These are phyloP conservation scores for Crithidia bombi DNA, from an alignment of 208 protist species.

Conservation along the genomic window DNA sequence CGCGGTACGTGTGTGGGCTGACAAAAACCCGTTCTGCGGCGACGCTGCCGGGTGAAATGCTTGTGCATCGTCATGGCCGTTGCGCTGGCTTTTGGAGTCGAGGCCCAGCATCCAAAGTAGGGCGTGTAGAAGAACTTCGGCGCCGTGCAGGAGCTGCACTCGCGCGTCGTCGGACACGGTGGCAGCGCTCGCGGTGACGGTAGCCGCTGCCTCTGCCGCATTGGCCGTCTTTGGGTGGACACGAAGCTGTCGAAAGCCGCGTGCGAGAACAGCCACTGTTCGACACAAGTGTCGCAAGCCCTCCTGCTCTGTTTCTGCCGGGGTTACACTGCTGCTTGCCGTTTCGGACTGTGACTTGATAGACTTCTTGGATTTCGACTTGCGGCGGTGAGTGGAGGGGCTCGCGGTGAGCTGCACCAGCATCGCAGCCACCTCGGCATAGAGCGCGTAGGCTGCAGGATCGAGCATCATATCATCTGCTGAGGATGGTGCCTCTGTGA, in stretches of 20 bases:
- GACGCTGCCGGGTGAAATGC: neutral
- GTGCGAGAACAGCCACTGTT: constrained; percentile 54
- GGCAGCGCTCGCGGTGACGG: neutral
- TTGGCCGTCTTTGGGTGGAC: too few species aligned
- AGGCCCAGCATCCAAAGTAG: constrained; percentile 56
- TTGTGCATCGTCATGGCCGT: neutral
- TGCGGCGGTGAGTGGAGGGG: constrained; percentile 1
- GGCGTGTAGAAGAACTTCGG: constrained; percentile 64
- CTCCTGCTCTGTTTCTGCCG: constrained; percentile 28
- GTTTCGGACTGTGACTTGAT: constrained; percentile 5
- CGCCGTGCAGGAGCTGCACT: constrained; percentile 61
- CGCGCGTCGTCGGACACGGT: constrained; percentile 37
- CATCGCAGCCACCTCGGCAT: constrained; percentile 65
- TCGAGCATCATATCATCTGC: neutral
- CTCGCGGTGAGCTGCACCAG: constrained; percentile 46
- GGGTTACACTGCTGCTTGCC: neutral
- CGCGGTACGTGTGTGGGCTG: constrained; percentile 27
- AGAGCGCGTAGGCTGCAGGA: constrained; percentile 53
- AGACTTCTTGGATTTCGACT: constrained; percentile 13
- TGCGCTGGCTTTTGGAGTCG: constrained; percentile 23
- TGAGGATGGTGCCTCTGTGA: neutral
- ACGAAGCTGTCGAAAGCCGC: constrained; percentile 45
- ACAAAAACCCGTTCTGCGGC: constrained; percentile 15
- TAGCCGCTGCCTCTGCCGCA: neutral
- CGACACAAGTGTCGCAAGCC: constrained; percentile 52